Evolutionary conservation across 2,329 filamentous ascomycete species (phyloP), one percentile per base, ranked within the genome.

Genomic region (Penicillium psychrosexuale): DNA sequence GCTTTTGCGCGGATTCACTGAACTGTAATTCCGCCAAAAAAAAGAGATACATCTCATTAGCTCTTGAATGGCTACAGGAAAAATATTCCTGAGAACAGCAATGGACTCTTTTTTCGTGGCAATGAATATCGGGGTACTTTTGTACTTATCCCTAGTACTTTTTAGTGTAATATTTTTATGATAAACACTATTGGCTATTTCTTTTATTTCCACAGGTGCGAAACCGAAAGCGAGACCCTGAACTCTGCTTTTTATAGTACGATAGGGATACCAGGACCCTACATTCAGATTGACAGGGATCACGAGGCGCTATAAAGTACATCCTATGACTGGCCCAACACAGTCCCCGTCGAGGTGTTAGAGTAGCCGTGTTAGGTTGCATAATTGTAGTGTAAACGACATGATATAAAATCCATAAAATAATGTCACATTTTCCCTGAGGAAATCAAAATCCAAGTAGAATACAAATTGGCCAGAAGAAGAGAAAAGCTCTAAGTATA

Each of bases 401-500:
- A 19, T 27, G 4, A 27, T 44, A 31, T 31, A 15, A 33, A 33
- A 17, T 43, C 24, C 24, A 28, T 43, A 17, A 12, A 28, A 44
- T 45, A 34, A n/a, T 45, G 43, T 45, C 30, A 45, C 30, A 45
- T n/a, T 45, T 45, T 24, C 30, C 13, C 8, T 7, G 3, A 15
- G 43, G 30, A 45, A 45, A 34, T 24, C 30, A 5, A 33, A 13
- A 17, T 43, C 2, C 33, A 47, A 13, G 9, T 50, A 49, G 31
- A 53, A 44, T 43, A 50, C 45, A 43, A 34, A 30, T n/a, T n/a
- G 36, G 19, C 28, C 13, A 33, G 13, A 42, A 46, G 13, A 33
- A 8, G 34, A 46, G 13, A 43, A 51, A 53, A 40, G 12, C 28
- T 55, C 52, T 55, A 53, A 38, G 40, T 42, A 37, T 30, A 55